Conservation (phyloP, 768 basidiomycete species). For the Naematelia aurantialba region DNA sequence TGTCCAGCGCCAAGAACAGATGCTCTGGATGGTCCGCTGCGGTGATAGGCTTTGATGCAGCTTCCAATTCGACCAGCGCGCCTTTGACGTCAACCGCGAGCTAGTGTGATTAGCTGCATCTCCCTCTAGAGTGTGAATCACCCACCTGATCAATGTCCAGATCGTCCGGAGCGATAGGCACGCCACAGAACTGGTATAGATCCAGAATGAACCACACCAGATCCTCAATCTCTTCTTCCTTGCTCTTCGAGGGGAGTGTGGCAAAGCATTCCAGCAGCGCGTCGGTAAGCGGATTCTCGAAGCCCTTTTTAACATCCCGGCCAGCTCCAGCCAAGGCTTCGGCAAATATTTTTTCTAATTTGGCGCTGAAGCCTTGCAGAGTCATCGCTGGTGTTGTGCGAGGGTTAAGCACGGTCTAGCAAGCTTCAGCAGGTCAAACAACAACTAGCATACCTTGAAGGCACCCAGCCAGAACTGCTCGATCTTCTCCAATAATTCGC, state of each 20-base stretch:
- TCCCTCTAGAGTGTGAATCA: not conserved
- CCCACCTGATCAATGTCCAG: constrained; percentile 83
- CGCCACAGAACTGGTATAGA: constrained; percentile 87
- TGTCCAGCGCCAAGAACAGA: constrained; percentile 82
- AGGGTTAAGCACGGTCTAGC: constrained; percentile 45
- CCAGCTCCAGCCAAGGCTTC: constrained; percentile 56
- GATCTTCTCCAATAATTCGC: constrained; percentile 71
- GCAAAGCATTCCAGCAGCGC: constrained; percentile 80
- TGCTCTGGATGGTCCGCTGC: constrained; percentile 59
- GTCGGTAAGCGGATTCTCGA: constrained; percentile 61
- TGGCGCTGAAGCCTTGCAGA: constrained; percentile 61
- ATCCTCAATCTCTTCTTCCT: constrained; percentile 93
- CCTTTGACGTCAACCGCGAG: constrained; percentile 71
- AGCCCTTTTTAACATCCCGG: constrained; percentile 60
- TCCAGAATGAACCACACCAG: constrained; percentile 89
- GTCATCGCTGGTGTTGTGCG: constrained; percentile 53
- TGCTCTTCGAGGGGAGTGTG: constrained; percentile 71
- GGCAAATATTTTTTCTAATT: constrained; percentile 73
- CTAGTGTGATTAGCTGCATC: constrained; percentile 26
- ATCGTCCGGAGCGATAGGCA: constrained; percentile 82
- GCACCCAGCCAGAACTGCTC: constrained; percentile 97
- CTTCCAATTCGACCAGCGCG: constrained; percentile 68
- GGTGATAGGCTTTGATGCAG: constrained; percentile 25
- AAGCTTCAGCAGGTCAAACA: constrained; percentile 6
- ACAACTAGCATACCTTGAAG: constrained; percentile 88